phyloP scores from a whole-genome alignment of 2,329 filamentous ascomycete species.

The Sporothrix pseudoabietina region DNA sequence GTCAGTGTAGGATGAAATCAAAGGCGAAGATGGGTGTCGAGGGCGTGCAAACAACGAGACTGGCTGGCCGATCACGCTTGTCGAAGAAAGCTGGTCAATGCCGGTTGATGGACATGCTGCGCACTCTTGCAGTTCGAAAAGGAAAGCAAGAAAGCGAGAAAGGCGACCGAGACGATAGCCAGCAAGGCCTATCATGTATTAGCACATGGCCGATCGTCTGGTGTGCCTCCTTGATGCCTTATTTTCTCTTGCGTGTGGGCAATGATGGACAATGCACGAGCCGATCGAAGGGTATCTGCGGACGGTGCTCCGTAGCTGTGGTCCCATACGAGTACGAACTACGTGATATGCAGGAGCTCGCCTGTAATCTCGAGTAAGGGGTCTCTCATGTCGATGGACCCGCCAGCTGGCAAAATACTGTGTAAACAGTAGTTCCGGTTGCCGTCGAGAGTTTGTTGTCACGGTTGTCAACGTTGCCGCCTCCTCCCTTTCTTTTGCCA shows the following conservation, averaged over 20 bases:
- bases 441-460: neutral
- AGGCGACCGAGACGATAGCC: neutral
- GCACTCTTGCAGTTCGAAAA: neutral
- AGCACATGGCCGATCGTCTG: constrained; percentile 17
- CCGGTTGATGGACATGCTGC: neutral
- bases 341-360: neutral
- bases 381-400: neutral
- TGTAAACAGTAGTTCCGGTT: neutral
- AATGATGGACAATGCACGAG: neutral
- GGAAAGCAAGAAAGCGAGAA: neutral
- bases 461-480: constrained; percentile 3
- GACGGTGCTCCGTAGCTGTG: neutral
- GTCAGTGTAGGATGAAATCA: neutral
- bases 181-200: neutral
- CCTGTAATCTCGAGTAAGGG: neutral
- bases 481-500: neutral
- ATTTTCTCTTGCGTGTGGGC: neutral
- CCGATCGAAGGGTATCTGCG: neutral
- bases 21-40: neutral
- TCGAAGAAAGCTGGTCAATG: neutral
- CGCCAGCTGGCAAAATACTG: neutral
- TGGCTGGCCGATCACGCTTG: neutral
- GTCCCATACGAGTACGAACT: neutral
- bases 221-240: neutral
- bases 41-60: neutral